Conservation (phyloP, 495 filamentous ascomycete genomes). For the Hypoxylon cercidicola region DNA sequence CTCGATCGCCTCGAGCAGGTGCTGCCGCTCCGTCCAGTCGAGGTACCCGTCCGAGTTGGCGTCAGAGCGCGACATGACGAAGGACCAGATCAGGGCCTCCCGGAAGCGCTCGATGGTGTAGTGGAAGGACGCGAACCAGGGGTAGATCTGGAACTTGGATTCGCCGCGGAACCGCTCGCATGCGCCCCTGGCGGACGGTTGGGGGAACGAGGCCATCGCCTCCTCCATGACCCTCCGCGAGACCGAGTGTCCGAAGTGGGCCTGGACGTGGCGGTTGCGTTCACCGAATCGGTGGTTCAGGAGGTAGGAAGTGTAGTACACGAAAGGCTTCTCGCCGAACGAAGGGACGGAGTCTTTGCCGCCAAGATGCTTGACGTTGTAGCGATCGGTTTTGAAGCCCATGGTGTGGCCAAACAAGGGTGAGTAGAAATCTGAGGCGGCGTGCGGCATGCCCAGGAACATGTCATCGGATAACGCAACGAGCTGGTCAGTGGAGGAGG, state of each 20-base stretch:
- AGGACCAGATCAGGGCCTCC: constrained; percentile 57
- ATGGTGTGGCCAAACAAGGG: constrained; percentile 55
- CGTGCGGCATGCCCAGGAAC: constrained; percentile 53
- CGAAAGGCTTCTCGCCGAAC: constrained; percentile 57
- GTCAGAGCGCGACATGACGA: constrained; percentile 53
- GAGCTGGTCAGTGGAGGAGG: constrained; percentile 46
- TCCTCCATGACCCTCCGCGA: constrained; percentile 52
- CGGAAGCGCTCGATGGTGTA: constrained; percentile 57
- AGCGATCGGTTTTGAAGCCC: constrained; percentile 54
- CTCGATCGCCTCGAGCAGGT: constrained; percentile 46
- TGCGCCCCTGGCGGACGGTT: constrained; percentile 51
- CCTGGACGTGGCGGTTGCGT: constrained; percentile 56
- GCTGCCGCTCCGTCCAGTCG: constrained; percentile 50
- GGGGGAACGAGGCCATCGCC: constrained; percentile 53
- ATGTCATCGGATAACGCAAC: constrained; percentile 58
- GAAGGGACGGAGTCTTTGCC: constrained; percentile 48
- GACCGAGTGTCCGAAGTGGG: constrained; percentile 55
- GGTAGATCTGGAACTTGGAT: constrained; percentile 53
- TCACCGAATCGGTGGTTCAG: constrained; percentile 56
- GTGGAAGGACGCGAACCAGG: constrained; percentile 56
- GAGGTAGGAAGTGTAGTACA: constrained; percentile 58
- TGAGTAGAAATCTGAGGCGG: constrained; percentile 56
- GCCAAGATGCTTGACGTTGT: constrained; percentile 50
- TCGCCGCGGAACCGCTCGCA: constrained; percentile 56
- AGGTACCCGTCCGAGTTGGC: constrained; percentile 51